These are phyloP conservation scores for Psidium guajava DNA, from an alignment of 345 rosid species.

Conservation along the genomic window DNA sequence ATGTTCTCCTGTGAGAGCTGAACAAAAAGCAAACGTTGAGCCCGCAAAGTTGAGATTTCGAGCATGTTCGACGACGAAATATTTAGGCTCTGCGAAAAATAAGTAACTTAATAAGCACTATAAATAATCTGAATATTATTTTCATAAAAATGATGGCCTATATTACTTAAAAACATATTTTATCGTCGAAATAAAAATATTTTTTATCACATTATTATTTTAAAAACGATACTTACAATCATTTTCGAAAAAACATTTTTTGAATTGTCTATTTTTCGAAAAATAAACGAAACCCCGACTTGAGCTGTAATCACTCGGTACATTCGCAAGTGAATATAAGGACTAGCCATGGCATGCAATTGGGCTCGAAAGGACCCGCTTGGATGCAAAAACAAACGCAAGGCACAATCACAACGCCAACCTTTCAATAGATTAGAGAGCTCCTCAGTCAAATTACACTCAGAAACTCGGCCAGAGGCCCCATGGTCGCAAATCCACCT, in stretches of 20 bases:
- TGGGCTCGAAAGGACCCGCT: background rate
- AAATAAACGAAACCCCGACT: background rate
- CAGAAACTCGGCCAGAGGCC: conserved; percentile 22
- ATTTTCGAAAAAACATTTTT: background rate
- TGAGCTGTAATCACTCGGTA: background rate
- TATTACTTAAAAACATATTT: background rate
- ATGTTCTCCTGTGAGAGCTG: background rate
- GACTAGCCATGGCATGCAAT: background rate
- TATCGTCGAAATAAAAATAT: accelerated
- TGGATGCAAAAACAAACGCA: background rate
- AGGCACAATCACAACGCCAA: background rate
- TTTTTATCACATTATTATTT: background rate
- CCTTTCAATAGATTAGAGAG: background rate
- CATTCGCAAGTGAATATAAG: background rate
- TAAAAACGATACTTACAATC: too few relatives aligned
- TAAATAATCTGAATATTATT: too few relatives aligned
- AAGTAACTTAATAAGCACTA: background rate
- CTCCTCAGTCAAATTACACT: conserved; percentile 8
- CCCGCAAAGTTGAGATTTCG: background rate
- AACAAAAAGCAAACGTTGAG: background rate
- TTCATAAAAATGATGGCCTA: background rate
- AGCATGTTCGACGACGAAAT: background rate
- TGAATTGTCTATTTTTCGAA: background rate
- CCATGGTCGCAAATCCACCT: conserved; percentile 39
- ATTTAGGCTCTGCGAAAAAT: background rate